Conservation (phyloP, 1,139 yeast genomes). For the Protomyces gravidus region DNA sequence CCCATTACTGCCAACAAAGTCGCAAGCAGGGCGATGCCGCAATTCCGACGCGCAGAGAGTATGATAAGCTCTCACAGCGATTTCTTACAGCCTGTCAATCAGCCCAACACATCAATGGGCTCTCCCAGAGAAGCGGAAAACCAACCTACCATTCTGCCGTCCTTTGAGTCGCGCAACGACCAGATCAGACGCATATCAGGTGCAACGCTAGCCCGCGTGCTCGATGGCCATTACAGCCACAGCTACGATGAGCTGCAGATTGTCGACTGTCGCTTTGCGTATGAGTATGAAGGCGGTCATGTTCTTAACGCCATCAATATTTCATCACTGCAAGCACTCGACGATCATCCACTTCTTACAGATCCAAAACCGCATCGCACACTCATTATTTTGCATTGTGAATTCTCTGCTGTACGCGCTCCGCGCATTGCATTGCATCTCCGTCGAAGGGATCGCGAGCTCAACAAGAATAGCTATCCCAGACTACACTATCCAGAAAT, state of each 20-base stretch:
- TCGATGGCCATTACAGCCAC: slow-evolving; percentile 53
- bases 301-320: slow-evolving; percentile 76
- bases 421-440: slow-evolving; percentile 84
- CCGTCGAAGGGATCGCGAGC: slow-evolving; percentile 72
- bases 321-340: slow-evolving; percentile 64
- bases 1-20: slow-evolving; percentile 28
- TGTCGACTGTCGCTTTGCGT: slow-evolving; percentile 86
- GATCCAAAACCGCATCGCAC: slow-evolving; percentile 40
- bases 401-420: slow-evolving; percentile 85
- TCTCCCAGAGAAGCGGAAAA: not conserved
- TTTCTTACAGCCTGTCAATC: slow-evolving; percentile 39
- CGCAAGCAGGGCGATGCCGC: slow-evolving; percentile 34
- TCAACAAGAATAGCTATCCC: slow-evolving; percentile 74
- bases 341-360: slow-evolving; percentile 42
- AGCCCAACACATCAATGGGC: slow-evolving; percentile 19
- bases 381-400: slow-evolving; percentile 84
- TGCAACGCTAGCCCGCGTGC: slow-evolving; percentile 42
- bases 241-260: slow-evolving; percentile 59
- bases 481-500: slow-evolving; percentile 79
- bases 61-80: slow-evolving; percentile 54
- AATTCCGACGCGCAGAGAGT: slow-evolving; percentile 60
- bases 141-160: not conserved
- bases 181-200: slow-evolving; percentile 28
- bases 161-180: slow-evolving; percentile 30
- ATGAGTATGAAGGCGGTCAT: slow-evolving; percentile 91